Percentiles rank a stretch among this genome's conserved stretches.
phyloP scores from a whole-genome alignment of 2,329 filamentous ascomycete genomes.

The Microascus cirrosus region DNA sequence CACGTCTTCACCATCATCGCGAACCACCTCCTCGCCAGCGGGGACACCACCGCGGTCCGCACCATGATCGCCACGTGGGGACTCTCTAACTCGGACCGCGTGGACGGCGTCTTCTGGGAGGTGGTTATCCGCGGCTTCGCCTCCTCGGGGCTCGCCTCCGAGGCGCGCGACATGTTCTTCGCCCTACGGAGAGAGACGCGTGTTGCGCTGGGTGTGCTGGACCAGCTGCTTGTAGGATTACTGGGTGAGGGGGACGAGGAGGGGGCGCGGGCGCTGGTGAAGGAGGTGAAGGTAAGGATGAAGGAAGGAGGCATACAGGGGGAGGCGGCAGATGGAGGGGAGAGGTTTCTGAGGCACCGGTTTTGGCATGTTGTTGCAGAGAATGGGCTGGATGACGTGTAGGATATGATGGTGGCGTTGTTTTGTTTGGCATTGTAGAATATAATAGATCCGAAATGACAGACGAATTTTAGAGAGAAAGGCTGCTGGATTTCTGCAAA shows the following conservation, averaged over 20 bases:
- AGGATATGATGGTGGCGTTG: not conserved
- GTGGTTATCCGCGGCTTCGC: conserved; percentile 59
- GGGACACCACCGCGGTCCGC: conserved; percentile 52
- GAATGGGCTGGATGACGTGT: conserved; percentile 1
- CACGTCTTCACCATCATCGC: conserved; percentile 68
- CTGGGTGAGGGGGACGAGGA: conserved; percentile 1
- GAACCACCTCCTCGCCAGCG: conserved; percentile 51
- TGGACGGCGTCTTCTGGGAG: conserved; percentile 59
- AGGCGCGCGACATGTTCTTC: conserved; percentile 37
- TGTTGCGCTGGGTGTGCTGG: conserved; percentile 16
- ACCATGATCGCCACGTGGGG: conserved; percentile 47
- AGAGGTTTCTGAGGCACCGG: conserved; percentile 3
- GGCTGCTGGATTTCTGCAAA: no score
- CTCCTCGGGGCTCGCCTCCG: conserved; percentile 32
- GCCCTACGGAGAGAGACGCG: conserved; percentile 28
- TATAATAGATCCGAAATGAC: no score
- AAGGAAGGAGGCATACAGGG: not conserved
- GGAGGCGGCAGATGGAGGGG: not conserved
- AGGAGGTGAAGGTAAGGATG: not conserved
- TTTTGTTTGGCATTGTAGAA: no score
- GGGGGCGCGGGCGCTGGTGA: conserved; percentile 1
- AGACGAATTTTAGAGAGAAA: no score
- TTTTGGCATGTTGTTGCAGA: conserved; percentile 5
- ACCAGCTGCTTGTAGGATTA: conserved; percentile 3
- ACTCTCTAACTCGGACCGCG: conserved; percentile 18